Evolutionary conservation across 2,329 filamentous ascomycete genomes (phyloP).

Genomic region (Ilyonectria sp.): DNA sequence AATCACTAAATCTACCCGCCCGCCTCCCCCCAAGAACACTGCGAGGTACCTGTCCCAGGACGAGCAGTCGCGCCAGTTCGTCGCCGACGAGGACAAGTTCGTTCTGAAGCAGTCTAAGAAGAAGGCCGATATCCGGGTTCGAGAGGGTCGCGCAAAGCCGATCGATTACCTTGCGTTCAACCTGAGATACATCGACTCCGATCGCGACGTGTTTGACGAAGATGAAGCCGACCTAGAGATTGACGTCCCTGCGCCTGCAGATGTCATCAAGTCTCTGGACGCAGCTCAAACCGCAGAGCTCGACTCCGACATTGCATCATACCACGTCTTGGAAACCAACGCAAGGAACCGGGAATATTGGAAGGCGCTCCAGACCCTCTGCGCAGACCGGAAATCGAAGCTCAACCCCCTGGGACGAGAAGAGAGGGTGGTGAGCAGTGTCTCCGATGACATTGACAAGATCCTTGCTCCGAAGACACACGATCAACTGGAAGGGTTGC

Average conservation of each 20-base stretch:
- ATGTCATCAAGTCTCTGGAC: slow-evolving; percentile 82
- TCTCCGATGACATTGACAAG: slow-evolving; percentile 89
- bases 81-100: slow-evolving; percentile 95
- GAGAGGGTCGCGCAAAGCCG: slow-evolving; percentile 89
- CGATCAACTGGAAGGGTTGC: slow-evolving; percentile 88
- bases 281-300: slow-evolving; percentile 80
- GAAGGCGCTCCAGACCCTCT: slow-evolving; percentile 90
- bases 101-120: slow-evolving; percentile 98
- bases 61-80: slow-evolving; percentile 85
- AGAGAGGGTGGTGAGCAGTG: slow-evolving; percentile 83
- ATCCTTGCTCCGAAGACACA: slow-evolving; percentile 88
- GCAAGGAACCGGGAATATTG: slow-evolving; percentile 88
- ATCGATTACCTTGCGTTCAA: slow-evolving; percentile 96
- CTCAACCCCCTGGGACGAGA: slow-evolving; percentile 73
- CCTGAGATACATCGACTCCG: slow-evolving; percentile 87
- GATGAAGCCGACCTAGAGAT: slow-evolving; percentile 81
- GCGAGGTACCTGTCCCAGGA: slow-evolving; percentile 77
- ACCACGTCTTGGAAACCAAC: slow-evolving; percentile 85
- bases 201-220: slow-evolving; percentile 89
- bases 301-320: slow-evolving; percentile 85
- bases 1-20: slow-evolving; percentile 64
- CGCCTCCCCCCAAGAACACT: slow-evolving; percentile 48
- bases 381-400: slow-evolving; percentile 80
- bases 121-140: slow-evolving; percentile 95
- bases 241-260: slow-evolving; percentile 83